Evolutionary conservation across 148 eudicot genomes (phyloP), one percentile per base, ranked within the genome.

Genomic region (Oxyria digyna): DNA sequence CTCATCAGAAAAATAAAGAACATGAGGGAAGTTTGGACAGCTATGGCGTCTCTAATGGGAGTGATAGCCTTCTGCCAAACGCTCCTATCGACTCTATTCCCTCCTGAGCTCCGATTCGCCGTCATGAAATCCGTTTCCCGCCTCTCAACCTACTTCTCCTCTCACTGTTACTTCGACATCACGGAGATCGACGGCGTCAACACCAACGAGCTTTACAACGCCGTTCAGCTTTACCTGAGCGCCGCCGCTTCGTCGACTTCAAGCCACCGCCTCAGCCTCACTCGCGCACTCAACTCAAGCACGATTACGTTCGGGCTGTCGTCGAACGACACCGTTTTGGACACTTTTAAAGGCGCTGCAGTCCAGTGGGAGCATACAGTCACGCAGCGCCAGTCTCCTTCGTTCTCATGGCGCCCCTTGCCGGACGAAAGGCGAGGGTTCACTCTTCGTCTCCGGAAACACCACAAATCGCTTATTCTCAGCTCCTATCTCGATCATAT

Each of bases 121-220:
- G 42, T 75, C 42, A 73, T 79, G 26, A 87, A 81, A 24, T 24
- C 83, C 68, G 20, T 88, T 72, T 33, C 68, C 65, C 87, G 96
- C 5, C 18, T 93, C 73, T 79, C 80, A 62, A 73, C 70, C 78
- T 82, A 78, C 74, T 86, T 78, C 82, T 89, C 96, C 13, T 24
- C 82, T 41, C 85, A 87, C 71, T 87, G 86, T 74, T 90, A 89
- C 85, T 93, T 81, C 75, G 98, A 93, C 78, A 93, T 93, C 65
- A 88, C 95, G 0, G 98, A 93, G 74, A 89, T 87, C 55, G 98
- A 93, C 77, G 98, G 98, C 67, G 98, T 93, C 17, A 89, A 88
- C 80, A 89, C 98, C 62, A 93, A 93, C 81, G 98, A 93, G 68
- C 95, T 93, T 48, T 93, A 93, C 82, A 86, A 85, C 84, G 85